Evolutionary conservation across 2,329 filamentous ascomycete genomes (phyloP), one percentile per base, ranked within the genome.

Genomic region (Thielaviopsis cerberus): DNA sequence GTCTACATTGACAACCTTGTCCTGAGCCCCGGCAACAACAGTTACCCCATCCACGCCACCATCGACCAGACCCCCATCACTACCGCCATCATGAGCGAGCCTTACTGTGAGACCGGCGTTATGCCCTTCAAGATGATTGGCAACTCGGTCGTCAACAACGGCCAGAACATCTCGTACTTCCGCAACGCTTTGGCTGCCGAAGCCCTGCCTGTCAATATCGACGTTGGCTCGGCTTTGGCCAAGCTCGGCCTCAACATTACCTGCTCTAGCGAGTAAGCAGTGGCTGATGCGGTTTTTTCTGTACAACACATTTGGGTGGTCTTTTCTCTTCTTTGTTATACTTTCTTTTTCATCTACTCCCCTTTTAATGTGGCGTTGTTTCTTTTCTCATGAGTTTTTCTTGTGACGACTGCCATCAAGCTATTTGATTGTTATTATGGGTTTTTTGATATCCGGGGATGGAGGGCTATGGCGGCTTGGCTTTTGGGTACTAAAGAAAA

Each of bases 11-110:
- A 78, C 62, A 73, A 84, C 69, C 70, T 86, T 51, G 62, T 74
- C 20, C 74, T 86, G 53, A 66, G 64, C 34, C 82, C 82, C 2
- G 83, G 83, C 59, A 66, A 71, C 64, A 84, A 85, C 69, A 69
- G 68, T 17, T 74, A 77, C 63, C 65, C 71, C 52, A 75, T 85
- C 67, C 74, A 73, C 59, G 76, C 78, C 62, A 74, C 66, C 60
- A 74, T 82, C 63, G 65, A 77, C 57, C 74, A 82, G 64, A 62
- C 66, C 5, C 63, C 70, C 4, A 69, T 84, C 54, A 65, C 84
- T 26, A 41, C 53, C 13, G 69, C 72, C 15, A 68, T 77, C 27
- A 63, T 63, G 34, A 22, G 67, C 59, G 63, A 69, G 61, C 72
- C 73, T 3, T 76, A 74, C 64, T 85, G 81, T 70, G 70, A 74